Evolutionary conservation across 345 rosid genomes (phyloP), one percentile per base, ranked within the genome.

Genomic region (Brassica cretica): DNA sequence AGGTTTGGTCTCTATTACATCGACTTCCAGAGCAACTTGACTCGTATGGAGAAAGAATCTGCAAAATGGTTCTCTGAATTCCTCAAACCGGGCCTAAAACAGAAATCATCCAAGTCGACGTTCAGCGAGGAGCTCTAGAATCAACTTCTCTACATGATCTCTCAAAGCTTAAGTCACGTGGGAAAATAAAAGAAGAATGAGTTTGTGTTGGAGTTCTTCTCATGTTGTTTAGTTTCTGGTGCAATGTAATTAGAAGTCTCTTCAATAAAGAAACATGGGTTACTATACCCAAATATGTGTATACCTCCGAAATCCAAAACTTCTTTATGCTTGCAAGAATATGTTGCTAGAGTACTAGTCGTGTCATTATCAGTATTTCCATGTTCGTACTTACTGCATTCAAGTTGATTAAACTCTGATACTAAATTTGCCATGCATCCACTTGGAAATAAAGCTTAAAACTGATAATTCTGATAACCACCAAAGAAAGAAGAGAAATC

Each of bases 1-100:
- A 80, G 82, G 76, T 80, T 80, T 33, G 83, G 83, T 3, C 0
- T 79, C 27, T 79, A 74, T 61, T 74, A 68, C 61, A 63, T 74
- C 10, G 82, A 79, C 71, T 79, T 69, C 75, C 24, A 74, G 27
- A 74, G 74, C 44, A 74, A 74, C 66, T 70, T 79, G 75, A 79
- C 82, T 29, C 82, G 82, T 64, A 18, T 74, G 0, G 62, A 53
- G 67, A 80, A 80, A 70, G 82, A 69, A 70, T 80, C 82, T 30
- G 82, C 75, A 5, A 80, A 64, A 70, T 80, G 82, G 82, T 18
- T 16, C 16, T 27, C 72, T 7, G 70, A 64, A 21, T 74, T 70
- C 72, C 82, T 70, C 68, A 64, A 80, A 58, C 79, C 78, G 0
- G 78, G 78, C 6, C 9, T 68, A 7, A 39, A 61, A 72, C 16